phyloP scores from a whole-genome alignment of 176 grass and related monocot genomes.

The Oryza brachyantha region DNA sequence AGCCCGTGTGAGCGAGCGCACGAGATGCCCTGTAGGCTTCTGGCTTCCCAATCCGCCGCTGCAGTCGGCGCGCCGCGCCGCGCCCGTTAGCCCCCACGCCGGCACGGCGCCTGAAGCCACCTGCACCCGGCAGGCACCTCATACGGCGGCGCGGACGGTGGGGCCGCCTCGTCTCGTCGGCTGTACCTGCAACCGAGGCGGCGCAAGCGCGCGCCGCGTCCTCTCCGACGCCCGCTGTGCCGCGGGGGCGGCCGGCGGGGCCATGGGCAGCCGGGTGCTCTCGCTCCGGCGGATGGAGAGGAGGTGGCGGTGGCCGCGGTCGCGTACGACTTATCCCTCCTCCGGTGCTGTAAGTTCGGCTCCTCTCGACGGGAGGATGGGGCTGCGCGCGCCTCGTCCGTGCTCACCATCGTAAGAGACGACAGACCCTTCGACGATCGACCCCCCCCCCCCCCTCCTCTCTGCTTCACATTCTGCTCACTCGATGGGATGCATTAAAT shows the following conservation, averaged over 20 bases:
- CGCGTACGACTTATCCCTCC: not conserved
- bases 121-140: too few species aligned
- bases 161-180: not conserved
- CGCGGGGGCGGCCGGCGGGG: not conserved
- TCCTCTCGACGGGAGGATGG: not conserved
- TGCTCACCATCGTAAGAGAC: constrained; percentile 34
- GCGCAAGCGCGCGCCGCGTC: not conserved
- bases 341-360: not conserved
- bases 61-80: too few species aligned
- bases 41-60: too few species aligned
- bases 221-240: not conserved
- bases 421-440: not conserved
- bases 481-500: not conserved
- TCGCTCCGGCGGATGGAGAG: constrained; percentile 6
- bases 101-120: not conserved
- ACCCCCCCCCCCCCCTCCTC: not conserved
- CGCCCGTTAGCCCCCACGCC: not conserved
- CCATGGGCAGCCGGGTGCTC: constrained; percentile 36
- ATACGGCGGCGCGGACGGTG: not conserved
- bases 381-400: not conserved
- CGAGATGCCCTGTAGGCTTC: too few species aligned
- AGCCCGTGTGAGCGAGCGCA: not conserved
- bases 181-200: not conserved
- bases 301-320: not conserved
- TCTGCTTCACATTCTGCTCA: not conserved